A percentile compares a stretch with the other conserved stretches of the same genome.
Conservation (phyloP, 129 eudicot genomes). For the Helianthus tuberosus region DNA sequence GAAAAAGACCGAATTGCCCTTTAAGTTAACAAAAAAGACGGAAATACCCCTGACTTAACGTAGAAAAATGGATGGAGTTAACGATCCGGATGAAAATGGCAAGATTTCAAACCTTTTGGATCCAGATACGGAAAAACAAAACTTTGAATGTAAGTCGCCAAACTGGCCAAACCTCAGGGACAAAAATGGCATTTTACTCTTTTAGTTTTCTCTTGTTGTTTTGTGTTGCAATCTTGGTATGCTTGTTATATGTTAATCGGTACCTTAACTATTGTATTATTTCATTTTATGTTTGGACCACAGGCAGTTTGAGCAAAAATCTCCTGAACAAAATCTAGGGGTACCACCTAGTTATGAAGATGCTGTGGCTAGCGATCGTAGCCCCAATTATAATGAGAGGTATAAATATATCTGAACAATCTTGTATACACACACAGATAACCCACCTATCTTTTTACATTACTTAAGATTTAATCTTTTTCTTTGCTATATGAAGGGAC, state of each 20-base stretch:
- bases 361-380: conserved; percentile 62
- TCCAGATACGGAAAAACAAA: no score
- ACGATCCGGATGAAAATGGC: no score
- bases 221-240: neutral
- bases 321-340: conserved; percentile 64
- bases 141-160: no score
- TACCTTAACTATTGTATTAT: neutral
- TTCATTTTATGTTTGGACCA: conserved; percentile 11
- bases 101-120: no score
- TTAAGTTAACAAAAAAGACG: no score
- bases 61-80: no score
- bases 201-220: neutral
- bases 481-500: conserved; percentile 46
- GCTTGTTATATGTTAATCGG: neutral
- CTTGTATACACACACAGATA: neutral
- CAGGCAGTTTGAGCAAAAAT: conserved; percentile 58
- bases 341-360: conserved; percentile 94
- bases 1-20: no score
- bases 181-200: no score
- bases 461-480: conserved; percentile 10
- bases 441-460: neutral
- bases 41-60: no score
- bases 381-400: conserved; percentile 75
- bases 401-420: conserved; percentile 22
- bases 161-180: no score